Percentiles rank a stretch among this genome's conserved stretches.
Conservation (phyloP, 129 eudicot species). For the Lonicera japonica region DNA sequence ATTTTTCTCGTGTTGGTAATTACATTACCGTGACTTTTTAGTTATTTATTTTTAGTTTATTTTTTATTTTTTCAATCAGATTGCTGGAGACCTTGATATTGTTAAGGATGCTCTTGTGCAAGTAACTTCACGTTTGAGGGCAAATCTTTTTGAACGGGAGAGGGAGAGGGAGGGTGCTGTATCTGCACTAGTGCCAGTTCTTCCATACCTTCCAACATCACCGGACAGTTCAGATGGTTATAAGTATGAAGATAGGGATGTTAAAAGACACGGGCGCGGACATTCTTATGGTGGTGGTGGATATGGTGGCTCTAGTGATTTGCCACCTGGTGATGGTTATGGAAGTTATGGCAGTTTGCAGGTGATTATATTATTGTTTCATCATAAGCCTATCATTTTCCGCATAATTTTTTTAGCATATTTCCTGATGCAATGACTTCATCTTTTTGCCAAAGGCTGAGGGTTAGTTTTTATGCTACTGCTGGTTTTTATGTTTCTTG, state of each 20-base stretch:
- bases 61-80: conserved; percentile 28
- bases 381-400: background rate
- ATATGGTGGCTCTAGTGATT: conserved; percentile 56
- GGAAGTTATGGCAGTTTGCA: conserved; percentile 65
- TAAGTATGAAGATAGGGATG: conserved; percentile 69
- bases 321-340: conserved; percentile 54
- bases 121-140: conserved; percentile 85
- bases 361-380: conserved; percentile 25
- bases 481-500: no score
- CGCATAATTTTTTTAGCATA: background rate
- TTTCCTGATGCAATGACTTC: no score
- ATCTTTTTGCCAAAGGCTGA: no score
- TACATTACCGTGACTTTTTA: no score
- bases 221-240: conserved; percentile 49
- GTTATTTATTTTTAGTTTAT: no score
- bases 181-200: conserved; percentile 75
- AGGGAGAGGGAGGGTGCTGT: conserved; percentile 49
- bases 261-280: conserved; percentile 74
- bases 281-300: conserved; percentile 68
- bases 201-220: conserved; percentile 81
- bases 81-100: conserved; percentile 84
- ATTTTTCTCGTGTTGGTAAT: no score
- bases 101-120: conserved; percentile 83
- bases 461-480: no score
- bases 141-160: conserved; percentile 89